Evolutionary conservation across 305 asterid species (phyloP).

Genomic region (Andrographis paniculata): DNA sequence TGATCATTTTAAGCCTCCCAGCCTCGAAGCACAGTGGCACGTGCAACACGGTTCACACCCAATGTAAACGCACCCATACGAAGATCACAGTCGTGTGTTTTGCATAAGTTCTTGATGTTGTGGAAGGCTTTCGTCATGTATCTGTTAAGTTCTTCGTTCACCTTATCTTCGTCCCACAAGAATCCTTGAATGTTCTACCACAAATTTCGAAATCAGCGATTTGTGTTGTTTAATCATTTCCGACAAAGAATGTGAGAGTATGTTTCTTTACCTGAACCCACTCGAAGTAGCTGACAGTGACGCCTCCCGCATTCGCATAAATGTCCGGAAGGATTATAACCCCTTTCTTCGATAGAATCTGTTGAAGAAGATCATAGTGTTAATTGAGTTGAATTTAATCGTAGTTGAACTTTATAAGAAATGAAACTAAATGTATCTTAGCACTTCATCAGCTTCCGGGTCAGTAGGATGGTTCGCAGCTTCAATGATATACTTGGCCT

Average conservation of each 20-base stretch:
- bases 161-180: slow-evolving; percentile 71
- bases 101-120: slow-evolving; percentile 45
- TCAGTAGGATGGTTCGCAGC: slow-evolving; percentile 72
- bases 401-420: slow-evolving; percentile 6
- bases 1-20: slow-evolving; percentile 45
- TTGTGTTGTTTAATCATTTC: neutral
- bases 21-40: slow-evolving; percentile 50
- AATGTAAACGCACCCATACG: slow-evolving; percentile 74
- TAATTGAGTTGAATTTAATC: neutral
- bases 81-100: slow-evolving; percentile 50
- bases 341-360: slow-evolving; percentile 65
- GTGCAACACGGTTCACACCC: slow-evolving; percentile 67
- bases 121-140: slow-evolving; percentile 66
- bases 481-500: slow-evolving; percentile 52
- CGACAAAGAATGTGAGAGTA: neutral
- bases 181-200: slow-evolving; percentile 73
- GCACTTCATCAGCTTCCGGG: slow-evolving; percentile 70
- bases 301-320: slow-evolving; percentile 80
- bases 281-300: slow-evolving; percentile 73
- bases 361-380: slow-evolving; percentile 12
- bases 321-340: slow-evolving; percentile 63
- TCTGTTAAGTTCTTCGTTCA: slow-evolving; percentile 44
- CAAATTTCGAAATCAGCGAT: neutral
- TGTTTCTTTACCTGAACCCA: slow-evolving; percentile 68
- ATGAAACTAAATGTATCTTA: neutral